Evolutionary conservation across 306 rosid species (phyloP).

Genomic region (Gastrolobium bilobum): DNA sequence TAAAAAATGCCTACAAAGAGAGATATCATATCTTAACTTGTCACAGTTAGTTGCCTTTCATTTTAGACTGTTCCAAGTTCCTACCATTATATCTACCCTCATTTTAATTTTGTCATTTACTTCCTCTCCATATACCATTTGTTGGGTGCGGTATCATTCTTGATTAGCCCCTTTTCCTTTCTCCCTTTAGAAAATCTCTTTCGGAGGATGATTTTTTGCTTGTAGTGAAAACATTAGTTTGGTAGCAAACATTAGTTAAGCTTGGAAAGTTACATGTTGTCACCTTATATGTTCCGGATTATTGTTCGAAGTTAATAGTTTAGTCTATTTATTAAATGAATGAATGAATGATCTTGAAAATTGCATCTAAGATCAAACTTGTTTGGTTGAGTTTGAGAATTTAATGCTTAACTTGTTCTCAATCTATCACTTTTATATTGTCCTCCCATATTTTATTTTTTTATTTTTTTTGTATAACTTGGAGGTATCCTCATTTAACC

Average conservation of each 20-base stretch:
- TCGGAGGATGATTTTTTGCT: slow-evolving; percentile 15
- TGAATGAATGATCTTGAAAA: background rate
- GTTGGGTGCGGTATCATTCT: slow-evolving; percentile 20
- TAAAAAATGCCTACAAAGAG: background rate
- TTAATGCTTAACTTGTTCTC: background rate
- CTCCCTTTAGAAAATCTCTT: background rate
- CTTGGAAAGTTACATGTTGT: background rate
- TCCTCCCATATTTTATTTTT: background rate
- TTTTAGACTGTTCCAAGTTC: background rate
- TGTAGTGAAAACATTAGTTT: slow-evolving; percentile 27
- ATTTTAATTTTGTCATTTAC: too few species aligned
- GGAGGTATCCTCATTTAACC: too few species aligned
- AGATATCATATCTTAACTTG: background rate
- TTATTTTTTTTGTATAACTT: too few species aligned
- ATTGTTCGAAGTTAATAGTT: background rate
- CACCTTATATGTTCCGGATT: background rate
- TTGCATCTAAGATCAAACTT: background rate
- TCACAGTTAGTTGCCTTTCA: background rate
- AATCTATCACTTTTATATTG: background rate
- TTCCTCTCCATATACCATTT: slow-evolving; percentile 22
- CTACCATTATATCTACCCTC: background rate
- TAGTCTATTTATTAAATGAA: slow-evolving; percentile 14
- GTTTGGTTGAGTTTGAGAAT: slow-evolving; percentile 4
- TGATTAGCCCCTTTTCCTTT: background rate
- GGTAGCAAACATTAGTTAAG: slow-evolving; percentile 2